A percentile compares a stretch with the other conserved stretches of the same genome.
phyloP scores from a whole-genome alignment of 1,284 basidiomycete species.

The Ustilago cynodontis region DNA sequence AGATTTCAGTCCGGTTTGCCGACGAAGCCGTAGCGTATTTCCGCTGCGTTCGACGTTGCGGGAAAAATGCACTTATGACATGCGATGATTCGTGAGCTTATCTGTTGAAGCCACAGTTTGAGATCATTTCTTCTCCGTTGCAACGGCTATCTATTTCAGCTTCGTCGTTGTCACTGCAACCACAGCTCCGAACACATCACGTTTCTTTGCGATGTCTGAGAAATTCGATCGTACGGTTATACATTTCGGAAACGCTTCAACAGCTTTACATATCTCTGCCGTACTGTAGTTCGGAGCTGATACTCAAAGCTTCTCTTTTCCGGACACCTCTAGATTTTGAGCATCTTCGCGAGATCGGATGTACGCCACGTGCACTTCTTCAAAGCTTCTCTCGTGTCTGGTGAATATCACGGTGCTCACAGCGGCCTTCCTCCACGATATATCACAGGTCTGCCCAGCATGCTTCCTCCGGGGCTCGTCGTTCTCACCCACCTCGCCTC shows the following conservation, averaged over 20 bases:
- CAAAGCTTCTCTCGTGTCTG: not conserved
- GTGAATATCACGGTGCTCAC: not conserved
- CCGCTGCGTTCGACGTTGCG: not conserved
- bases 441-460: conserved; percentile 27
- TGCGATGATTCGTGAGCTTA: not conserved
- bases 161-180: not conserved
- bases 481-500: conserved; percentile 33
- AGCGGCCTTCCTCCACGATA: conserved; percentile 28
- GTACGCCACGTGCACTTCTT: not conserved
- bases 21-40: not conserved
- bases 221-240: too few species aligned
- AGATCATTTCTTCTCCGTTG: not conserved
- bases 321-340: not conserved
- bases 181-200: not conserved
- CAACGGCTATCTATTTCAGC: not conserved
- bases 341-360: not conserved
- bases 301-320: too few species aligned
- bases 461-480: not conserved
- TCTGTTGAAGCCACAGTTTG: not conserved
- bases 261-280: not conserved
- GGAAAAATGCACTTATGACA: conserved; percentile 1
- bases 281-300: not conserved
- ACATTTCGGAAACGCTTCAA: not conserved
- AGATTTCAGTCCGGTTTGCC: not conserved
- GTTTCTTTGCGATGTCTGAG: not conserved